These are phyloP conservation scores for Phoma sp. DNA, from an alignment of 2,329 filamentous ascomycete species.

Conservation along the genomic window DNA sequence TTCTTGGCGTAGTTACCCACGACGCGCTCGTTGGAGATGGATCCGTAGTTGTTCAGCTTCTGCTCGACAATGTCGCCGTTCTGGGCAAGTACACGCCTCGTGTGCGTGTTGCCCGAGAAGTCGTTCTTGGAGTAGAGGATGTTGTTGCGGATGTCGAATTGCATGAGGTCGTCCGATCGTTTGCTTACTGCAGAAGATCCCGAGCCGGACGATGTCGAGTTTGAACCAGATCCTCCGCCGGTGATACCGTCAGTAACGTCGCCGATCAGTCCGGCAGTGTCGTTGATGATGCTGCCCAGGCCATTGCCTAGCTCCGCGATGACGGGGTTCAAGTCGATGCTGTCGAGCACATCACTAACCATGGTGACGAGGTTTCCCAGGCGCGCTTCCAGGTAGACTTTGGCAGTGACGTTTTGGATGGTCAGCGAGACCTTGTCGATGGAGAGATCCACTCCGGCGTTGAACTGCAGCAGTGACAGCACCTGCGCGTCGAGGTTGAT, in stretches of 20 bases:
- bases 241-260: conserved; percentile 28
- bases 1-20: conserved; percentile 59
- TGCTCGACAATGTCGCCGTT: conserved; percentile 62
- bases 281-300: conserved; percentile 57
- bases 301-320: conserved; percentile 61
- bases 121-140: conserved; percentile 67
- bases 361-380: conserved; percentile 66
- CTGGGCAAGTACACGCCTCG: conserved; percentile 63
- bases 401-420: conserved; percentile 65
- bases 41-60: conserved; percentile 60
- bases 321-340: conserved; percentile 66
- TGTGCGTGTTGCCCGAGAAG: conserved; percentile 60
- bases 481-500: conserved; percentile 66
- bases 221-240: conserved; percentile 8
- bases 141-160: conserved; percentile 61
- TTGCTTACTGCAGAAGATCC: conserved; percentile 29
- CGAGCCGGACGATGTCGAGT: conserved; percentile 11
- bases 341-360: conserved; percentile 64
- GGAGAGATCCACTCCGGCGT: conserved; percentile 64
- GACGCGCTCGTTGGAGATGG: conserved; percentile 50
- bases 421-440: conserved; percentile 63
- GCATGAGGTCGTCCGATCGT: conserved; percentile 38
- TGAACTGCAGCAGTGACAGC: conserved; percentile 64
- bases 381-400: conserved; percentile 64
- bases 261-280: conserved; percentile 35